Percentiles rank a stretch among this genome's conserved stretches.
These are phyloP conservation scores for Arthrobotrys conoides DNA, from an alignment of 2,329 filamentous ascomycete species.

Conservation along the genomic window DNA sequence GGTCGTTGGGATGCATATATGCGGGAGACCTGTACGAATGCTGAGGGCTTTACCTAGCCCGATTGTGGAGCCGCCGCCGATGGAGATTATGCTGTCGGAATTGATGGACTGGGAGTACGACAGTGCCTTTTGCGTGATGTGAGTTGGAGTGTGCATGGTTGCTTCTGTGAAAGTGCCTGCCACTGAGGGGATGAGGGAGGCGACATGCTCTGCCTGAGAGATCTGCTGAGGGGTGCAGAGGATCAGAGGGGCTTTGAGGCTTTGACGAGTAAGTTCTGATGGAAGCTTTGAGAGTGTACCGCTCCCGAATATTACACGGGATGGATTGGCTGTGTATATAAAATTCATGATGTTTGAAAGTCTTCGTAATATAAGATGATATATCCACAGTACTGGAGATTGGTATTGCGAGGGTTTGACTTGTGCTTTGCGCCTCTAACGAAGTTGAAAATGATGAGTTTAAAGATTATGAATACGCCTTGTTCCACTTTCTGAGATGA, in stretches of 20 bases:
- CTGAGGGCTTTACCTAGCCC: constrained; percentile 75
- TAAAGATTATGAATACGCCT: not conserved
- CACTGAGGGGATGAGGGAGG: constrained; percentile 69
- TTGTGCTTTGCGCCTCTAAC: no score
- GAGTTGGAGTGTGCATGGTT: constrained; percentile 75
- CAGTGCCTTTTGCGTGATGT: constrained; percentile 74
- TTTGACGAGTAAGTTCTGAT: constrained; percentile 69
- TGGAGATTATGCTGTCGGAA: constrained; percentile 73
- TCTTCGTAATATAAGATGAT: not conserved
- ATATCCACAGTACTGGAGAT: not conserved
- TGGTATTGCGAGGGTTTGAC: not conserved
- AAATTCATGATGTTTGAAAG: constrained; percentile 65
- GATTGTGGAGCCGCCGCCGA: constrained; percentile 76
- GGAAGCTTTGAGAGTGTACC: constrained; percentile 71
- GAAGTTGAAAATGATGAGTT: not conserved
- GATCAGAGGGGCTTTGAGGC: constrained; percentile 71
- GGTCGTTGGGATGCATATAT: constrained; percentile 75
- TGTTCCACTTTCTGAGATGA: not conserved
- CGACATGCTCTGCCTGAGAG: constrained; percentile 69
- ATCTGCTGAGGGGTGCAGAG: constrained; percentile 73
- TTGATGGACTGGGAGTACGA: constrained; percentile 68
- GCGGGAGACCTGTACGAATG: constrained; percentile 71
- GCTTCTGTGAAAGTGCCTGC: constrained; percentile 73
- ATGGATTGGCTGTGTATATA: constrained; percentile 72
- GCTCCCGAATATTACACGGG: constrained; percentile 73